Conservation (phyloP, 1,284 basidiomycete genomes). For the Pyrrhoderma lamaoense region DNA sequence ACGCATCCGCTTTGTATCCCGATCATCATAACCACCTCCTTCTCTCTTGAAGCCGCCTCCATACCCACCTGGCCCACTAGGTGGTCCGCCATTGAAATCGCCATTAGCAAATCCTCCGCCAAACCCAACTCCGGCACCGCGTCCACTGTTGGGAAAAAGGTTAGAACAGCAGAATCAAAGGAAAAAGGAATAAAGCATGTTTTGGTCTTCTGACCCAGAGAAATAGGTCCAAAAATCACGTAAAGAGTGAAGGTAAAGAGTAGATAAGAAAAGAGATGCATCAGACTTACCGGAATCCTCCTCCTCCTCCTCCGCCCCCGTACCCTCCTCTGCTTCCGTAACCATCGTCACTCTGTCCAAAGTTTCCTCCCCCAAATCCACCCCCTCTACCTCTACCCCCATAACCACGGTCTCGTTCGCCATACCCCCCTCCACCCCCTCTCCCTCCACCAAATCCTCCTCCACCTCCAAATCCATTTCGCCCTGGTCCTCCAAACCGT, state of each 20-base stretch:
- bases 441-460: constrained; percentile 28
- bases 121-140: constrained; percentile 24
- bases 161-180: neutral
- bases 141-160: neutral
- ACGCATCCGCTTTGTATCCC: constrained; percentile 72
- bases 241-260: no score
- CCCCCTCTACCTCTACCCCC: constrained; percentile 22
- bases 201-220: no score
- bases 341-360: constrained; percentile 22
- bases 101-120: constrained; percentile 19
- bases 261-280: no score
- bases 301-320: constrained; percentile 2
- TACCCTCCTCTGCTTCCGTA: constrained; percentile 9
- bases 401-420: neutral
- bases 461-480: constrained; percentile 25
- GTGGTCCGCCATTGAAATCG: constrained; percentile 5
- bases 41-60: constrained; percentile 49
- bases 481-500: constrained; percentile 22
- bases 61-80: constrained; percentile 10
- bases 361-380: constrained; percentile 19
- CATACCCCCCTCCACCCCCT: constrained; percentile 26
- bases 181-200: no score
- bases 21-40: constrained; percentile 70
- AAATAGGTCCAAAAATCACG: no score
- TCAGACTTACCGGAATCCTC: neutral